A percentile compares a stretch with the other conserved stretches of the same genome.
These are phyloP conservation scores for Castanopsis chinensis DNA, from an alignment of 306 rosid genomes.

Conservation along the genomic window DNA sequence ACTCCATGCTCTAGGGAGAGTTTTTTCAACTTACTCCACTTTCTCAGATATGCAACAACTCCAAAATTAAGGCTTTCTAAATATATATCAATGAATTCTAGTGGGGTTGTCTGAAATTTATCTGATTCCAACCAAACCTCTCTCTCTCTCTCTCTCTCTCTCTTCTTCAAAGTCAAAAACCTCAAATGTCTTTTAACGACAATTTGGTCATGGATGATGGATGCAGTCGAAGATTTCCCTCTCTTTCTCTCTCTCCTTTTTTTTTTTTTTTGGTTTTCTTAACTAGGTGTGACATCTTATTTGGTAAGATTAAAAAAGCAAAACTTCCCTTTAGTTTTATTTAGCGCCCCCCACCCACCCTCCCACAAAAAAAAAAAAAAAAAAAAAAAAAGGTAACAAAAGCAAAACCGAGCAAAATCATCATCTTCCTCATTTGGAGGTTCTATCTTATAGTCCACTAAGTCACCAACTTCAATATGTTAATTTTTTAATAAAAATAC, in stretches of 20 bases:
- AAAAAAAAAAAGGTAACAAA: no score
- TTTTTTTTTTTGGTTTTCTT: background rate
- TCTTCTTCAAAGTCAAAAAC: conserved; percentile 19
- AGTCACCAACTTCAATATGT: no score
- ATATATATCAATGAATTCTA: background rate
- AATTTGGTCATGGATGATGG: conserved; percentile 4
- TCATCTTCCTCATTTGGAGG: no score
- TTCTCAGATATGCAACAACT: conserved; percentile 23
- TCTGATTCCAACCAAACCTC: conserved; percentile 20
- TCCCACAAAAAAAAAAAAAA: no score
- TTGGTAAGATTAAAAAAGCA: background rate
- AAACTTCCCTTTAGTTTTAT: background rate
- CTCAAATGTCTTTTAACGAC: conserved; percentile 17
- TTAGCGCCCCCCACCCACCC: no score
- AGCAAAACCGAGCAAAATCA: no score
- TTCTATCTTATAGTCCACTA: no score
- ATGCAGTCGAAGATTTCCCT: background rate
- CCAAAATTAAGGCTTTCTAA: background rate
- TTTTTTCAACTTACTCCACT: conserved; percentile 25
- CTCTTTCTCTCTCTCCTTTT: no score
- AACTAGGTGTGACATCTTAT: background rate
- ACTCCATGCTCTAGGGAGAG: conserved; percentile 24
- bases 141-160: background rate
- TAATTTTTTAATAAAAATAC: no score
- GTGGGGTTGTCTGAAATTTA: background rate